A percentile compares a stretch with the other conserved stretches of the same genome.
phyloP scores from a whole-genome alignment of 768 basidiomycete species.

The Kwoniella botswanensis region DNA sequence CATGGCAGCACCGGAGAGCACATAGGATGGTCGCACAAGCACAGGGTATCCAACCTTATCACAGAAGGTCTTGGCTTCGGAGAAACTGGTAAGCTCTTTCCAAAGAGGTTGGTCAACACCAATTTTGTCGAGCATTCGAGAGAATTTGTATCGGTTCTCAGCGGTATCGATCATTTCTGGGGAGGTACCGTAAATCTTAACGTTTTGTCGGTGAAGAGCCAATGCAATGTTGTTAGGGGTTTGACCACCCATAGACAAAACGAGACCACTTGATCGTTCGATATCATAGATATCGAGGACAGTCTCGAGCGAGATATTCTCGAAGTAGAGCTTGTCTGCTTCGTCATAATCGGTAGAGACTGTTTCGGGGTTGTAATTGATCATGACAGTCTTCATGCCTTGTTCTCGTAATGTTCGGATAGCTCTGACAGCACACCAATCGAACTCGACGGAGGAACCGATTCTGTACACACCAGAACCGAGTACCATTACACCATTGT shows the following conservation, averaged over 20 bases:
- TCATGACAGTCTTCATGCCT: constrained; percentile 94
- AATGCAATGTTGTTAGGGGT: constrained; percentile 98
- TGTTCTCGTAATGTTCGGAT: constrained; percentile 95
- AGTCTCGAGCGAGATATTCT: constrained; percentile 95
- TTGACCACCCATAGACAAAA: constrained; percentile 97
- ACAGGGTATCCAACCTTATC: constrained; percentile 93
- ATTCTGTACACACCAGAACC: constrained; percentile 99
- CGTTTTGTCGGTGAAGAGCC: constrained; percentile 92
- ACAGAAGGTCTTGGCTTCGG: constrained; percentile 87
- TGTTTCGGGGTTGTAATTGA: constrained; percentile 99
- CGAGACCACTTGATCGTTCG: constrained; percentile 86
- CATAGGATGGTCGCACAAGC: constrained; percentile 95
- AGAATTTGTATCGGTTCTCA: constrained; percentile 99
- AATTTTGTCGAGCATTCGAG: constrained; percentile 93
- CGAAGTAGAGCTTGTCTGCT: constrained; percentile 96
- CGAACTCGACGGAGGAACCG: constrained; percentile 98
- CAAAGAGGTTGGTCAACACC: constrained; percentile 97
- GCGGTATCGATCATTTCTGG: constrained; percentile 99
- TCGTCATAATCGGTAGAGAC: constrained; percentile 99
- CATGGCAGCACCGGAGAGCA: constrained; percentile 99
- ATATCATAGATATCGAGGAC: constrained; percentile 95
- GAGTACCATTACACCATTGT: constrained; percentile 93
- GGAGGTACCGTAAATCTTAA: constrained; percentile 97
- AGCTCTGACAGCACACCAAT: constrained; percentile 98
- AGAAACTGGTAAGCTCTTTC: constrained; percentile 93